A percentile compares a stretch with the other conserved stretches of the same genome.
These are phyloP conservation scores for Boechera retrofracta DNA, from an alignment of 345 rosid species.

Conservation along the genomic window DNA sequence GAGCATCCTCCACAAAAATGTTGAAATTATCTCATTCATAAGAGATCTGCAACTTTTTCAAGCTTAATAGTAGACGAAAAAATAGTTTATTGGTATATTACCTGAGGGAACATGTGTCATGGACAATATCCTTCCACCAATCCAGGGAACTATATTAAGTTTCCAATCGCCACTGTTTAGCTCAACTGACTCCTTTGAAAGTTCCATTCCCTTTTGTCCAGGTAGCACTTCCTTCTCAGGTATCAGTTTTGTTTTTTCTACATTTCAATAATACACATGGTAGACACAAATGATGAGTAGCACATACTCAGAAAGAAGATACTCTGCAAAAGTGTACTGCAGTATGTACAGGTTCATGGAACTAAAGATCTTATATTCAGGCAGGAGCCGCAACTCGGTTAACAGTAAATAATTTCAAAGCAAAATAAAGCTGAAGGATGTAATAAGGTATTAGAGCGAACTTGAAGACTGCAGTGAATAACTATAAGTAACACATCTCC, in stretches of 20 bases:
- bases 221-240: constrained; percentile 62
- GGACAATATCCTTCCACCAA: constrained; percentile 91
- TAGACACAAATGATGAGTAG: constrained; percentile 6
- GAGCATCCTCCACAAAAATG: constrained; percentile 8
- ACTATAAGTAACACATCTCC: not conserved
- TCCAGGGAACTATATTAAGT: constrained; percentile 84
- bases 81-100: constrained; percentile 34
- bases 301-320: constrained; percentile 10
- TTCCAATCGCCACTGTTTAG: constrained; percentile 74
- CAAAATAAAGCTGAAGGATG: not conserved
- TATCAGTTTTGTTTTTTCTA: constrained; percentile 66
- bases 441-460: not conserved
- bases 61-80: constrained; percentile 4
- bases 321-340: not conserved
- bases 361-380: not conserved
- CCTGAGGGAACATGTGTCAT: constrained; percentile 94
- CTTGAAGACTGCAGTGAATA: not conserved
- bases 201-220: constrained; percentile 68
- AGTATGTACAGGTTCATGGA: not conserved
- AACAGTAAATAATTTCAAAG: not conserved
- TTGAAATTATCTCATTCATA: not conserved
- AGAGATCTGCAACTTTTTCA: not conserved
- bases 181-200: constrained; percentile 66
- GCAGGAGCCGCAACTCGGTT: not conserved
- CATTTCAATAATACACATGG: constrained; percentile 30